Conservation (phyloP, 805 yeast genomes). For the Ogataea glucozyma region DNA sequence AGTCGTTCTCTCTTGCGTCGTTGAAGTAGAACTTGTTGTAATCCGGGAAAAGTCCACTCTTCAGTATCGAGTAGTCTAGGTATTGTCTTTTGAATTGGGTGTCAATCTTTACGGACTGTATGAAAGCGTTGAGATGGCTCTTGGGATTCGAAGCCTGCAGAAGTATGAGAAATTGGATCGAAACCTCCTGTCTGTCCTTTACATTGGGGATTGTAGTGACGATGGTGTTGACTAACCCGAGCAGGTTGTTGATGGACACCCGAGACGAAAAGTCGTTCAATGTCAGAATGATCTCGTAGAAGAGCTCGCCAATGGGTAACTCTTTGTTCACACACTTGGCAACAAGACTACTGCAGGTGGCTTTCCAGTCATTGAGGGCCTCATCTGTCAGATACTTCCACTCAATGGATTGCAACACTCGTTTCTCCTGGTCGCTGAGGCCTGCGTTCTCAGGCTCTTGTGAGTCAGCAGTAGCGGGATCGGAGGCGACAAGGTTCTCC, state of each 20-base stretch:
- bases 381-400: conserved; percentile 21
- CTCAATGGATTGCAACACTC: conserved; percentile 7
- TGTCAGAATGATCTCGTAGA: conserved; percentile 30
- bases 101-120: conserved; percentile 31
- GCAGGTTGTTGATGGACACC: conserved; percentile 18
- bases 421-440: conserved; percentile 1
- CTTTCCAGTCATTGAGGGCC: conserved; percentile 17
- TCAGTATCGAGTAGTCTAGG: conserved; percentile 30
- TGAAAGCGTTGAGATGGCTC: conserved; percentile 21
- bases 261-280: conserved; percentile 28
- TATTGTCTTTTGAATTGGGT: conserved; percentile 29
- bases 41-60: conserved; percentile 32
- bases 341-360: conserved; percentile 13
- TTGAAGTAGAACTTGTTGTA: conserved; percentile 31
- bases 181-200: conserved; percentile 24
- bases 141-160: conserved; percentile 29
- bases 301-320: conserved; percentile 18
- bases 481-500: not conserved
- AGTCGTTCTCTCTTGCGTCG: conserved; percentile 33
- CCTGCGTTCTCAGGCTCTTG: not conserved
- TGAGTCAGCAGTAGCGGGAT: not conserved
- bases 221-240: conserved; percentile 23
- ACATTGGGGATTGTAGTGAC: conserved; percentile 21
- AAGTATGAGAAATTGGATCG: conserved; percentile 29
- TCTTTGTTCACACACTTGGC: conserved; percentile 14